phyloP scores from a whole-genome alignment of 2,329 filamentous ascomycete genomes.

The Parasarocladium wereldwijsianum region DNA sequence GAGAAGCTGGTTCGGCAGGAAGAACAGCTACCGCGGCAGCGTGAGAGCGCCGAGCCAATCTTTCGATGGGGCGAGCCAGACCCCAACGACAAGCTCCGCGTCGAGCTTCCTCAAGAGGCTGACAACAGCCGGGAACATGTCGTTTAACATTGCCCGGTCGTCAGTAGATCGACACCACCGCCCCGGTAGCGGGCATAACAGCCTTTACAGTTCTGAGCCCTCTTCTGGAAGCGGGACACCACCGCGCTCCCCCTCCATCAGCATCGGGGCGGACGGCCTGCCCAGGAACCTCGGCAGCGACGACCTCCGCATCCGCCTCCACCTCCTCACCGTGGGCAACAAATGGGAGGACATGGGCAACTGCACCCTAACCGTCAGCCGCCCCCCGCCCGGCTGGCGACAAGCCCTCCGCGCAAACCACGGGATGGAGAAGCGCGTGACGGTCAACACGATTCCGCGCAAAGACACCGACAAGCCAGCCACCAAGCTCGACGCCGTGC shows the following conservation, averaged over 20 bases:
- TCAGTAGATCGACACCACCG: conserved; percentile 46
- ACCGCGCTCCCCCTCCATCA: conserved; percentile 43
- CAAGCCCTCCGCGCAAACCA: conserved; percentile 45
- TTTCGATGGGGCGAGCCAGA: conserved; percentile 55
- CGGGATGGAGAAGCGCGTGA: conserved; percentile 69
- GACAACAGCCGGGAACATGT: conserved; percentile 50
- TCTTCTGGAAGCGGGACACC: conserved; percentile 34
- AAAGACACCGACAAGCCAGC: conserved; percentile 40
- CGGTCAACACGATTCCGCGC: conserved; percentile 59
- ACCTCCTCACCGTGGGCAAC: conserved; percentile 57
- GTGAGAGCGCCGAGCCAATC: conserved; percentile 49
- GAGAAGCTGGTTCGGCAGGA: conserved; percentile 45
- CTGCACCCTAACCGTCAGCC: conserved; percentile 68
- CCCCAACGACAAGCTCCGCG: conserved; percentile 44
- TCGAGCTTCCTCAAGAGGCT: conserved; percentile 72
- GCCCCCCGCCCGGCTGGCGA: conserved; percentile 48
- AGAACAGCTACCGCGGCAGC: conserved; percentile 50
- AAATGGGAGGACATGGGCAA: conserved; percentile 91
- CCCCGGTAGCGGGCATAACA: conserved; percentile 37
- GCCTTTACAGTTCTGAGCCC: conserved; percentile 44
- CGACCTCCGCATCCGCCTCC: conserved; percentile 76
- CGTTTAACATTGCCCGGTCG: conserved; percentile 72
- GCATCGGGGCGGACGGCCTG: conserved; percentile 34
- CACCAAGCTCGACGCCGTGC: conserved; percentile 65
- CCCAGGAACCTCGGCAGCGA: conserved; percentile 47